These are phyloP conservation scores for Botrytis tulipae DNA, from an alignment of 2,329 filamentous ascomycete species.

Conservation along the genomic window DNA sequence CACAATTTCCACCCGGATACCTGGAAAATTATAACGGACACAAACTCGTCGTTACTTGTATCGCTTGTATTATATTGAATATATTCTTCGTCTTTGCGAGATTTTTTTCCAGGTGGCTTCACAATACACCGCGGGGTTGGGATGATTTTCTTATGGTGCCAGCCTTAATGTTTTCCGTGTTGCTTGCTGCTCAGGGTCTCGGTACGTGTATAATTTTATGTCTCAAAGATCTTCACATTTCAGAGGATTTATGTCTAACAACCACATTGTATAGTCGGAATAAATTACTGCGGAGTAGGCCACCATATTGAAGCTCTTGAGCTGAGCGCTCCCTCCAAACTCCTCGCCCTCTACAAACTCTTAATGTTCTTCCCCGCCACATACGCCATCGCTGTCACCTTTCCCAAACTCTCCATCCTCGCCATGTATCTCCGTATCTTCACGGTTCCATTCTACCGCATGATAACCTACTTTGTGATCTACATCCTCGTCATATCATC, in stretches of 20 bases:
- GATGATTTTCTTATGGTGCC: constrained; percentile 21
- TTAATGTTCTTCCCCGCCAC: constrained; percentile 16
- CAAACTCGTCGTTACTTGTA: constrained; percentile 14
- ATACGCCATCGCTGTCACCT: constrained; percentile 21
- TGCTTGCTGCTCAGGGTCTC: constrained; percentile 17
- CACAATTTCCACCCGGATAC: constrained; percentile 15
- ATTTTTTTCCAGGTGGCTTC: constrained; percentile 13
- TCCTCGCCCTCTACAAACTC: constrained; percentile 1
- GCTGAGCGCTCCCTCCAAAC: background rate
- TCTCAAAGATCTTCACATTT: background rate
- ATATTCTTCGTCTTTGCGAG: constrained; percentile 12
- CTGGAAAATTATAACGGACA: constrained; percentile 14
- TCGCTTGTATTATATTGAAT: constrained; percentile 4
- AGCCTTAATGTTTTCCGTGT: constrained; percentile 11
- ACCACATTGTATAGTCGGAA: constrained; percentile 6
- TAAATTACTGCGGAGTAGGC: constrained; percentile 20
- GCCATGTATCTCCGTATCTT: constrained; percentile 27
- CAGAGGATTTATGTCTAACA: background rate
- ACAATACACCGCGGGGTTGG: constrained; percentile 18
- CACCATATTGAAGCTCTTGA: constrained; percentile 12
- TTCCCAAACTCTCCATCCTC: constrained; percentile 26
- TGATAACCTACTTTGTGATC: constrained; percentile 21
- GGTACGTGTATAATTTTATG: background rate
- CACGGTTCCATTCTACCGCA: constrained; percentile 20
- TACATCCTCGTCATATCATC: constrained; percentile 14